Base-by-base conservation (phyloP, 495 filamentous ascomycete species). In the Hyaloscypha variabilis region DNA sequence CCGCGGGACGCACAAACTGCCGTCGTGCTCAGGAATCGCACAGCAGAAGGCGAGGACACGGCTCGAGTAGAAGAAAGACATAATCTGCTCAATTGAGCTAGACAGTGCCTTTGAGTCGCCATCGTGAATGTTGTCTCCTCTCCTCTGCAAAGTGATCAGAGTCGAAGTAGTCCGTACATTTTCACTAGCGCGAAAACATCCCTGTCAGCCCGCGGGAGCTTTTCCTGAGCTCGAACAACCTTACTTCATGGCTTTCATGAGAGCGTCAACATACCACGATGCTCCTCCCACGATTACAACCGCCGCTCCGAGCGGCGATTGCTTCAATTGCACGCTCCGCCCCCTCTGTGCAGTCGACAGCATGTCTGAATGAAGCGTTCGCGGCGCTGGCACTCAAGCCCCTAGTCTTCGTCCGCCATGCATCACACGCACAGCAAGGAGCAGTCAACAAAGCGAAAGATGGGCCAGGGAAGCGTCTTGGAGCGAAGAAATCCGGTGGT, bases 401-500 rank as follows among this genome's bases (percentile, higher is more conserved):
- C 70, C 73, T 78, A 63, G 81, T 60, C 25, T 70, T 66, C 70
- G 71, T 85, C 63, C 83, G 95, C 71, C 82, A 93, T 77, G 94
- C 96, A 68, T 87, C 91, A 2, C 92, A 97, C 81, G 89, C 91
- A 74, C 78, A 91, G 29, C 91, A 97, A 82, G 92, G 92, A 71
- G 87, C 91, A 59, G 94, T 94, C 76, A 96, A 89, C 67, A 85
- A 87, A 73, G 86, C 88, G 36, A 92, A 92, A 75, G 89, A 96
- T 74, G 91, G 93, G 1, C 86, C 93, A 17, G 93, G 95, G 62
- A 97, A 97, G 80, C 91, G 96, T 73, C 82, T 98, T 61, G 95
- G 95, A 54, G 93, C 93, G 6, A 99, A 99, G 82, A 94, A 92
- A 82, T 87, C 88, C 5, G 91, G 88, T 72, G 93, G 90, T 89